Percentiles rank a stretch among this genome's conserved stretches.
Conservation (phyloP, 768 basidiomycete species). For the Mycena venus region DNA sequence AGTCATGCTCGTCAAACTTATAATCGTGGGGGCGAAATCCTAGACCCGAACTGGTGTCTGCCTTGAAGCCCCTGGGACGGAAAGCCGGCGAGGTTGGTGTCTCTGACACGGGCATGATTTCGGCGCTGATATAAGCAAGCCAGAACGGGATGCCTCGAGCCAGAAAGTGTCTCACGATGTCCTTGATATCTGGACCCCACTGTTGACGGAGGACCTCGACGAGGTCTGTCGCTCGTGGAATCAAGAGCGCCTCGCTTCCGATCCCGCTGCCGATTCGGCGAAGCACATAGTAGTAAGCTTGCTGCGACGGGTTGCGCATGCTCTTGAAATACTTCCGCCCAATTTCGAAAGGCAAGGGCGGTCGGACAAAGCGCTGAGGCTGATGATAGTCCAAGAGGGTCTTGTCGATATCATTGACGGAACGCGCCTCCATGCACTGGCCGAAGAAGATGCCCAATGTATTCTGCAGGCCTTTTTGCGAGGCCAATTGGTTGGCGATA, state of each 20-base stretch:
- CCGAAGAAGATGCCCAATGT: background rate
- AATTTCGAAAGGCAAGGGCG: background rate
- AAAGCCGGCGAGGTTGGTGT: background rate
- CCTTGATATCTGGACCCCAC: no score
- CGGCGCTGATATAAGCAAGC: background rate
- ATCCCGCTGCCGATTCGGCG: background rate
- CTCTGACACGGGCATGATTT: background rate
- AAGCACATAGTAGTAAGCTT: background rate
- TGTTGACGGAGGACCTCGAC: background rate
- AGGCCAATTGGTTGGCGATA: background rate
- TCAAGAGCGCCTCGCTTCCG: background rate
- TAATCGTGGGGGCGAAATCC: background rate
- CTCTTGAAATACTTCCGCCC: background rate
- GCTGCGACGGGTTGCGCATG: background rate
- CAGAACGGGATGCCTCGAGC: background rate
- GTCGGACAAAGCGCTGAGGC: background rate
- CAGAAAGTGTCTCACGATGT: background rate
- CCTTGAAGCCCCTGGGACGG: background rate
- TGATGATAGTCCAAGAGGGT: background rate
- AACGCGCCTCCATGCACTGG: background rate
- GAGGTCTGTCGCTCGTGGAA: background rate
- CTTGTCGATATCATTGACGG: background rate
- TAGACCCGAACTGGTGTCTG: background rate
- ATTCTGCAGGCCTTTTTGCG: background rate
- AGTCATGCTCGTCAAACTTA: no score